These are phyloP conservation scores for Sugiyamaella chiloensis DNA, from an alignment of 805 yeast genomes.

Conservation along the genomic window DNA sequence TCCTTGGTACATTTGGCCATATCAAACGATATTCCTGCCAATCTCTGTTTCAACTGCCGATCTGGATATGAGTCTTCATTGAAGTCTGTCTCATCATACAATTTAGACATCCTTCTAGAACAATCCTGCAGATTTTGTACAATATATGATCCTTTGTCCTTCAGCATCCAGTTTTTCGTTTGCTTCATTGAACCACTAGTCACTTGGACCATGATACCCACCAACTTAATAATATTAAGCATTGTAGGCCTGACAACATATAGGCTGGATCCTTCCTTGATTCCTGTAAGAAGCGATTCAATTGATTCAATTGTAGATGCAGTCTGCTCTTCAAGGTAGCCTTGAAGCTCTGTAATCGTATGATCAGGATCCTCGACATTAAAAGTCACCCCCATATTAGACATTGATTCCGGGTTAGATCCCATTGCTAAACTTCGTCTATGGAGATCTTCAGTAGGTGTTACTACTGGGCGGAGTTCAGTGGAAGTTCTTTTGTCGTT, in stretches of 20 bases:
- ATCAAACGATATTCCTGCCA: conserved; percentile 95
- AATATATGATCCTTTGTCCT: conserved; percentile 90
- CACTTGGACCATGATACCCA: conserved; percentile 84
- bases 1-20: conserved; percentile 96
- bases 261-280: conserved; percentile 56
- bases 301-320: conserved; percentile 87
- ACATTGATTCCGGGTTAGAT: conserved; percentile 4
- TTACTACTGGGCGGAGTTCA: conserved; percentile 10
- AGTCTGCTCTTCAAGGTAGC: conserved; percentile 89
- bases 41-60: conserved; percentile 83
- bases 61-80: conserved; percentile 60
- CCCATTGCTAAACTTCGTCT: neutral
- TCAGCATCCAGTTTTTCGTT: conserved; percentile 76
- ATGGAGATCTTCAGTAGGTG: conserved; percentile 12
- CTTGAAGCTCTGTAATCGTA: conserved; percentile 75
- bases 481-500: neutral
- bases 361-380: conserved; percentile 86
- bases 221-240: conserved; percentile 70
- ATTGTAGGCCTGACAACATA: conserved; percentile 73
- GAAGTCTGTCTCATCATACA: conserved; percentile 48
- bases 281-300: conserved; percentile 64
- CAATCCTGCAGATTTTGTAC: conserved; percentile 84
- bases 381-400: conserved; percentile 41
- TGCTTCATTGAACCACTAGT: conserved; percentile 85
- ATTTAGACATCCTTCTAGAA: conserved; percentile 70